Evolutionary conservation across 2,329 filamentous ascomycete genomes (phyloP).

Genomic region (Epicoccum nigrum): DNA sequence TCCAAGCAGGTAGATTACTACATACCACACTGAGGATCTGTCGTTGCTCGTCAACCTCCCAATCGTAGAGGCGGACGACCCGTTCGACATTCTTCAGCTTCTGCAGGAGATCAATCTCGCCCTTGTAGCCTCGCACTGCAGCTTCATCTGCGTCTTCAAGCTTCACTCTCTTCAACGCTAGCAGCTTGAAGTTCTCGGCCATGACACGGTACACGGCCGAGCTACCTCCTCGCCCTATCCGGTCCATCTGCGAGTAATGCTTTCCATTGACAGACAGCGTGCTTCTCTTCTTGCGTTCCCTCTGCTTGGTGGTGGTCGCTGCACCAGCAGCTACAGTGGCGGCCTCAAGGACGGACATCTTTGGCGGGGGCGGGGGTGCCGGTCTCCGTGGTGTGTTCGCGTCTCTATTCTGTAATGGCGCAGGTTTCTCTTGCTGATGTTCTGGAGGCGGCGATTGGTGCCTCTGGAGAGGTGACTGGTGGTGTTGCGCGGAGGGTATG

Average conservation of each 20-base stretch:
- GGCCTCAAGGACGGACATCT: slow-evolving; percentile 95
- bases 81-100: slow-evolving; percentile 84
- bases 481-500: slow-evolving; percentile 27
- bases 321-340: slow-evolving; percentile 85
- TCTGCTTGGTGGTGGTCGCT: slow-evolving; percentile 69
- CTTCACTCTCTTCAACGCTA: slow-evolving; percentile 91
- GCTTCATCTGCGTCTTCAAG: slow-evolving; percentile 86
- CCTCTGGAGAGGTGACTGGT: slow-evolving; percentile 39
- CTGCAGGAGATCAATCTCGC: slow-evolving; percentile 89
- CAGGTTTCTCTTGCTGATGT: slow-evolving; percentile 51
- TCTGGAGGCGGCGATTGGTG: slow-evolving; percentile 40
- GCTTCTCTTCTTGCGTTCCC: slow-evolving; percentile 76
- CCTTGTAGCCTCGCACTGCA: slow-evolving; percentile 85
- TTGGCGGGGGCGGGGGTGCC: slow-evolving; percentile 82
- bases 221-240: slow-evolving; percentile 89
- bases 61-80: slow-evolving; percentile 89
- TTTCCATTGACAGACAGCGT: slow-evolving; percentile 90
- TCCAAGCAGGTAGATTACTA: slow-evolving; percentile 23
- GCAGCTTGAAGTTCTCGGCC: slow-evolving; percentile 94
- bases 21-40: slow-evolving; percentile 82
- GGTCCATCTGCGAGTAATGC: slow-evolving; percentile 86
- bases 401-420: slow-evolving; percentile 60
- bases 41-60: slow-evolving; percentile 91
- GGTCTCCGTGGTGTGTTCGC: slow-evolving; percentile 78
- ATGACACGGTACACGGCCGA: slow-evolving; percentile 96